Base-by-base conservation (phyloP, 805 yeast genomes). In the Lipomyces anomalus region DNA sequence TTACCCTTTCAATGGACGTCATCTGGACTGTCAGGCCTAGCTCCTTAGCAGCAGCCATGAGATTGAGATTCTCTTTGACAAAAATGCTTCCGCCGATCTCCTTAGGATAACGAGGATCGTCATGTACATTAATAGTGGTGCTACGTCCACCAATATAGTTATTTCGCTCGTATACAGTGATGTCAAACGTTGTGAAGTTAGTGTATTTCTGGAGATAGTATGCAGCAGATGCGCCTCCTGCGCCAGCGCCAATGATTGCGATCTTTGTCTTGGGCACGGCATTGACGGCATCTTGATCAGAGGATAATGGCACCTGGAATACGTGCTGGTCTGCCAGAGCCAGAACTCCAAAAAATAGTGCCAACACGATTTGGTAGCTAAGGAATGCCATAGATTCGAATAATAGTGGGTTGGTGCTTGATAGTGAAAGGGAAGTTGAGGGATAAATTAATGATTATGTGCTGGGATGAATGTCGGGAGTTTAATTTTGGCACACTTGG, bases 191-290 rank as follows among this genome's bases (percentile, higher is more conserved):
- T 13, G 43, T 47, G 38, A 57, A 50, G 24, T 61, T 54, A 1
- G 72, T 61, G 51, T 57, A 72, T 38, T 63, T 65, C 32, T 70
- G 68, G 13, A 73, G 60, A 46, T 74, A 64, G 50, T 71, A 68
- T 2, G 78, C 72, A n/a, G 72, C 63, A 2, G 73, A 59, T 0
- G 76, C 58, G 1, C 79, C 79, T 6, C 73, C 76, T 2, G 79
- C 70, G 2, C 79, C 79, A 0, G 78, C 75, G 2, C 79, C 79
- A 23, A 71, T 62, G 21, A 72, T 66, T 1, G 75, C 76, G 13
- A 71, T 37, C 20, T 6, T 36, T 9, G 11, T 13, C 30, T 9
- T 13, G 30, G 30, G 30, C 30, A 26, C 30, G 30, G 30, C 30
- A 26, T 13, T 13, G 9, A 13, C 30, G 30, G 30, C 30, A 26